Evolutionary conservation across 768 basidiomycete genomes (phyloP), one percentile per base, ranked within the genome.

Genomic region (Podaxis sp.): DNA sequence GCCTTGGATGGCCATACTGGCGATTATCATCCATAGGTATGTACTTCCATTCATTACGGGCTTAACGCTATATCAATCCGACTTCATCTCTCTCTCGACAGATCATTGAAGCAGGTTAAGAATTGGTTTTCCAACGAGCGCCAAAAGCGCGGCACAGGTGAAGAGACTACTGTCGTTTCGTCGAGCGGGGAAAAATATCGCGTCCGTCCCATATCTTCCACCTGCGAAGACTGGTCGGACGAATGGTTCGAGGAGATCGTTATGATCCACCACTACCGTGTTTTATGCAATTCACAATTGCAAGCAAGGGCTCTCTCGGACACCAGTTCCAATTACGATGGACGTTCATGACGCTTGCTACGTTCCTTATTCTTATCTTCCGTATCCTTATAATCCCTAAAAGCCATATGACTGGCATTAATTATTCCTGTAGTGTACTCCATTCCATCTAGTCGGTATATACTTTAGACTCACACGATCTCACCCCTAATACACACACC

Each of bases 81-180:
- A 51, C 27, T 42, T 60, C 52, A 55, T 59, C 51, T 62, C 52
- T 44, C 23, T 40, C 40, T 53, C 51, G 32, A 32, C 68, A 84
- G 83, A 64, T 79, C 83, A 51, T 83, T 82, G 66, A 80, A 79
- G 65, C 84, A 85, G 70, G 79, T 86, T 57, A 85, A 83, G 71
- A 85, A 85, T 63, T 87, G 85, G 85, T 87, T 87, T 62, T 84
- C 83, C 4, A 87, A 87, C 69, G 79, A 85, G 70, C 78, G 85
- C 46, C 85, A 79, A 65, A 78, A 79, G 62, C 73, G 74, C 50
- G 73, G 72, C 60, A 65, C 62, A 47, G 75, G 79, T 60, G 76
- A 79, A 63, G 76, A 76, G 58, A 71, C 77, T 35, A 72, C 68
- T 63, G 70, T 68, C 25, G 70, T 71, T 55, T 73, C 74, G 32